Evolutionary conservation across 1,139 yeast species (phyloP).

Genomic region (Candida freyschussii): DNA sequence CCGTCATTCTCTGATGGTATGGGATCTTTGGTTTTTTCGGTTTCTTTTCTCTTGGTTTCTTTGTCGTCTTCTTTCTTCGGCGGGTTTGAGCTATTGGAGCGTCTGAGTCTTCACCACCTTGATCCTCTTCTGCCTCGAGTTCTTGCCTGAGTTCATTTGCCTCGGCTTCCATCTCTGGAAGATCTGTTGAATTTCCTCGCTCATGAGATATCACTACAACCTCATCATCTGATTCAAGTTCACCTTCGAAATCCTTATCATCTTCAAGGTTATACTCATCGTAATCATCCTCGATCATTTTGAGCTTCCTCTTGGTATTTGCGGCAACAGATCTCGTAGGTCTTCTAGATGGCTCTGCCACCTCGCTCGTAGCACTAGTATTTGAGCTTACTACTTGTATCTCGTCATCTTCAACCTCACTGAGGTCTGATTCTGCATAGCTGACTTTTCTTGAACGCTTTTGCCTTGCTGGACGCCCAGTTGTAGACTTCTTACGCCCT

Average conservation of each 20-base stretch:
- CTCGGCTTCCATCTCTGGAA: slow-evolving; percentile 23
- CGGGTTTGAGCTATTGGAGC: slow-evolving; percentile 21
- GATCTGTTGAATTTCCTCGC: slow-evolving; percentile 12
- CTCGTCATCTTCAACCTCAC: slow-evolving; percentile 12
- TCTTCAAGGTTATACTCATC: slow-evolving; percentile 31
- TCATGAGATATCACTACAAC: slow-evolving; percentile 17
- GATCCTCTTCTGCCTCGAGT: slow-evolving; percentile 12
- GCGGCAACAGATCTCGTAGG: slow-evolving; percentile 11
- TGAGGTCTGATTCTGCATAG: slow-evolving; percentile 16
- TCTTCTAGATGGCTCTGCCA: slow-evolving; percentile 9
- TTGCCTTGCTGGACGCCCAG: slow-evolving; percentile 3
- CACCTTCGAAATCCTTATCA: slow-evolving; percentile 21
- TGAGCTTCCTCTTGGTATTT: slow-evolving; percentile 14
- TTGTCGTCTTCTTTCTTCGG: slow-evolving; percentile 18
- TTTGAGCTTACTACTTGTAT: slow-evolving; percentile 6
- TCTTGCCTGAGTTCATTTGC: slow-evolving; percentile 8
- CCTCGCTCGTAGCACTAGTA: slow-evolving; percentile 3
- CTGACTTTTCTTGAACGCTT: slow-evolving; percentile 4
- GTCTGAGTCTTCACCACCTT: slow-evolving; percentile 21
- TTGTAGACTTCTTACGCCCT: slow-evolving; percentile 2
- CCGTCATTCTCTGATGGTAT: slow-evolving; percentile 62
- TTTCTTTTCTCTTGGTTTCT: slow-evolving; percentile 21
- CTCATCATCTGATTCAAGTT: slow-evolving; percentile 19
- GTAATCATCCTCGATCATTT: slow-evolving; percentile 29
- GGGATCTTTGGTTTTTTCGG: slow-evolving; percentile 56